phyloP scores from a whole-genome alignment of 768 basidiomycete genomes.

The Russula sp. region DNA sequence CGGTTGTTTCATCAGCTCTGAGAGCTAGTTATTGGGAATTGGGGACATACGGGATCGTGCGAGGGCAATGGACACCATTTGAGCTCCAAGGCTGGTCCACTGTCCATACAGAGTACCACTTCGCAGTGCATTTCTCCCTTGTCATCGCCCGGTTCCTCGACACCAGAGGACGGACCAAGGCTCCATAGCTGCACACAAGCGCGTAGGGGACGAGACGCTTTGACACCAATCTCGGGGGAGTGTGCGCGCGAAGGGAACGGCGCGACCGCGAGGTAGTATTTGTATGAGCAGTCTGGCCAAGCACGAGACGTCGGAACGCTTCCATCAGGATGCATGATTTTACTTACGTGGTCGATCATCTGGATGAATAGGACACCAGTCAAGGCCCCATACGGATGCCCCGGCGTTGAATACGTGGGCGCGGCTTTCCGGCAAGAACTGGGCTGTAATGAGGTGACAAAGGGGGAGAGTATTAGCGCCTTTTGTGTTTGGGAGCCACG shows the following conservation, averaged over 20 bases:
- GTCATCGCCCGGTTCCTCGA: conserved; percentile 25
- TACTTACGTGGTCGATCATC: conserved; percentile 49
- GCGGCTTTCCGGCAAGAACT: conserved; percentile 50
- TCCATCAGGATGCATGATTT: neutral
- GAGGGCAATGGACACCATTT: conserved; percentile 94
- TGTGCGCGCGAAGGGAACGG: conserved; percentile 62
- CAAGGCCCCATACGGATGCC: conserved; percentile 83
- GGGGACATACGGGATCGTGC: conserved; percentile 47
- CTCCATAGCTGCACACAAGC: conserved; percentile 90
- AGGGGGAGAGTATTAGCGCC: neutral
- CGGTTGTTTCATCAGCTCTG: neutral
- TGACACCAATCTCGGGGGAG: conserved; percentile 60
- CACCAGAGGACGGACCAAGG: conserved; percentile 28
- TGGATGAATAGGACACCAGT: conserved; percentile 84
- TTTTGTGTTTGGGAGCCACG: neutral
- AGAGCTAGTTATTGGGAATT: neutral
- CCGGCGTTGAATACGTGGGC: conserved; percentile 81
- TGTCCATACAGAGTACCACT: conserved; percentile 79
- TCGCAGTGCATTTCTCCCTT: conserved; percentile 63
- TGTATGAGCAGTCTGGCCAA: conserved; percentile 43
- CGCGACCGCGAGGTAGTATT: conserved; percentile 81
- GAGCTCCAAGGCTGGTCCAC: conserved; percentile 70
- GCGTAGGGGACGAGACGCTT: conserved; percentile 45
- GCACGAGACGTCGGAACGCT: neutral
- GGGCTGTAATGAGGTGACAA: conserved; percentile 38